Base-by-base conservation (phyloP, 2,329 filamentous ascomycete species). In the Alternaria triticina region DNA sequence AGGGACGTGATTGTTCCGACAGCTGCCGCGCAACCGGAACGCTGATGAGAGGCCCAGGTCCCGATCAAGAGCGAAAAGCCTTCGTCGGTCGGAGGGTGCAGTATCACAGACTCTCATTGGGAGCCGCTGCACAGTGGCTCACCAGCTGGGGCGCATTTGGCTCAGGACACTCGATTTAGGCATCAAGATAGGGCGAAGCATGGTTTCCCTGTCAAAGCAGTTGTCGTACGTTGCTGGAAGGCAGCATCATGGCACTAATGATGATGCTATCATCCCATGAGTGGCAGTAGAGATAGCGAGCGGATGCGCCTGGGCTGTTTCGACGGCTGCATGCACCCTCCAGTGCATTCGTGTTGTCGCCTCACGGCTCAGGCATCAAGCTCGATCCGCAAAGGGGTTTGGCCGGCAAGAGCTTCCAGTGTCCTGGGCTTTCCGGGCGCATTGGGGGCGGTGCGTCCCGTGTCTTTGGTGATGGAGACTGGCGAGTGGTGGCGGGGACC, bases 361-460 rank as follows among this genome's bases (percentile, higher is more conserved):
- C 59, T 58, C 61, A 57, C 43, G 46, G 25, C 46, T 47, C 45
- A 59, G 62, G 56, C 54, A 60, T 20, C 33, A 28, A n/a, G 43
- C 52, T 51, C 52, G 40, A 40, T 23, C 51, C 25, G 57, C 44
- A 61, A 54, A 52, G 64, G 60, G 46, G 62, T 51, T 65, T 60
- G 49, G 51, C 45, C 54, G 54, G 28, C 6, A 54, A 22, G 62
- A 59, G 47, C 56, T 52, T 60, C 51, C 54, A 40, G 17, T n/a
- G 56, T 33, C 57, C 54, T 54, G 58, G 60, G 59, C 52, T 57
- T 36, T 28, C 44, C 46, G 50, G 66, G 64, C 61, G 61, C 61
- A 69, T 65, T 66, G 69, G 74, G 75, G 75, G 73, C 74, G 72
- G 70, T 71, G 71, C 72, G 69, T 70, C 65, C 73, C 67, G 70